phyloP scores from a whole-genome alignment of 140 eudicot species.

The Ambrosia hybrid region DNA sequence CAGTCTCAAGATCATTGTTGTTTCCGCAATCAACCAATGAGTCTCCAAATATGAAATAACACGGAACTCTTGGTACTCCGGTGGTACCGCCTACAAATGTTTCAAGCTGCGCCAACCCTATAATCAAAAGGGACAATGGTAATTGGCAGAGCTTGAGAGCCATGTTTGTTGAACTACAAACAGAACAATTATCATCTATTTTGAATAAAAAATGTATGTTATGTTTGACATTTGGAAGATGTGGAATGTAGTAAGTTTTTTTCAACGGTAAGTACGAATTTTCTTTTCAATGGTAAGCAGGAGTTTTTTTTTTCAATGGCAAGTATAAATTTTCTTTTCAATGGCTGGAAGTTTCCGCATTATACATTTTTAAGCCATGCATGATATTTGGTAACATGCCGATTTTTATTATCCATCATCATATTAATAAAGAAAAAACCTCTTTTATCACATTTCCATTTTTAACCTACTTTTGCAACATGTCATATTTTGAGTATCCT shows the following conservation, averaged over 20 bases:
- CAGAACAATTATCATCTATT: conserved; percentile 12
- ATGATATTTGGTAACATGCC: too few species aligned
- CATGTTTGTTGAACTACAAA: conserved; percentile 33
- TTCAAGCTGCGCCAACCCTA: conserved; percentile 1
- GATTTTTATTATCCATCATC: too few species aligned
- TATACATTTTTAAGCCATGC: background rate
- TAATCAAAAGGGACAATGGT: conserved; percentile 1
- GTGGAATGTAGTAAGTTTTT: conserved; percentile 6
- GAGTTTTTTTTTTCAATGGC: conserved; percentile 7
- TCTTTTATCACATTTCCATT: too few species aligned
- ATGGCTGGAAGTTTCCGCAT: background rate
- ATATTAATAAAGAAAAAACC: too few species aligned
- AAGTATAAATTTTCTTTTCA: conserved; percentile 1
- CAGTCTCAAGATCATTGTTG: conserved; percentile 37
- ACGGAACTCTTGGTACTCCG: conserved; percentile 44
- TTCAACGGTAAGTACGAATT: conserved; percentile 13
- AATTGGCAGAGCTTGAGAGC: conserved; percentile 14
- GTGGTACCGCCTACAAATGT: too few species aligned
- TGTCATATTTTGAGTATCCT: too few species aligned
- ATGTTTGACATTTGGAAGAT: conserved; percentile 12
- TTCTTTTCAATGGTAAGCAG: conserved; percentile 10
- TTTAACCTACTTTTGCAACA: too few species aligned
- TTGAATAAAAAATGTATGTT: conserved; percentile 12
- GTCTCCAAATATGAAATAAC: conserved; percentile 62
- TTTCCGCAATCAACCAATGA: conserved; percentile 63